Conservation (phyloP, 176 grass and related monocot genomes). For the Carex myosuroides region DNA sequence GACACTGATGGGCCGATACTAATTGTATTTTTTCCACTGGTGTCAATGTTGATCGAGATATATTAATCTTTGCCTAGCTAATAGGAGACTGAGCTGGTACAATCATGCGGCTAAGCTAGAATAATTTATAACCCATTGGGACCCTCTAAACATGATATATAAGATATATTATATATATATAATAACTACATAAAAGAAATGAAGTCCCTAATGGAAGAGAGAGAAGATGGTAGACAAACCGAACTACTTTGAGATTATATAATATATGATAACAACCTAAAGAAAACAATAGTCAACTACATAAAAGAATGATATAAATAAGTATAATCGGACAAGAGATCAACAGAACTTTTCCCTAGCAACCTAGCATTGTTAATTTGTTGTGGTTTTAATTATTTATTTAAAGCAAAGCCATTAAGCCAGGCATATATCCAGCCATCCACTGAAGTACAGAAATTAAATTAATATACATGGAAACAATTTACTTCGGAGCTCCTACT, state of each 20-base stretch:
- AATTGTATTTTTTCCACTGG: no score
- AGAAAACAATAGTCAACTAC: neutral
- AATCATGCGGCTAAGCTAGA: conserved; percentile 6
- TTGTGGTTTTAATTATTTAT: neutral
- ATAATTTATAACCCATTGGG: neutral
- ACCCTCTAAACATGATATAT: neutral
- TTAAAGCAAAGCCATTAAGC: neutral
- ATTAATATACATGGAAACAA: neutral
- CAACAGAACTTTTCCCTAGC: neutral
- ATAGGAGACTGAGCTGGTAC: neutral
- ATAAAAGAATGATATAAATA: neutral
- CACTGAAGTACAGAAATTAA: neutral
- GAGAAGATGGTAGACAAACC: conserved; percentile 21
- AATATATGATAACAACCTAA: neutral
- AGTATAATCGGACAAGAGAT: neutral
- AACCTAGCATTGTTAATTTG: neutral
- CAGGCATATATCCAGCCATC: neutral
- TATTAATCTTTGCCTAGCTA: no score
- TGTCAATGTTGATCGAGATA: no score
- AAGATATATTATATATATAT: no score
- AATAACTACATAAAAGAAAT: neutral
- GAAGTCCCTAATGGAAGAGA: neutral
- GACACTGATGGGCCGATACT: no score
- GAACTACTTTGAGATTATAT: neutral
- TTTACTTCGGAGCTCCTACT: neutral